phyloP scores from a whole-genome alignment of 768 basidiomycete species.

The Rhizopogon sp. region DNA sequence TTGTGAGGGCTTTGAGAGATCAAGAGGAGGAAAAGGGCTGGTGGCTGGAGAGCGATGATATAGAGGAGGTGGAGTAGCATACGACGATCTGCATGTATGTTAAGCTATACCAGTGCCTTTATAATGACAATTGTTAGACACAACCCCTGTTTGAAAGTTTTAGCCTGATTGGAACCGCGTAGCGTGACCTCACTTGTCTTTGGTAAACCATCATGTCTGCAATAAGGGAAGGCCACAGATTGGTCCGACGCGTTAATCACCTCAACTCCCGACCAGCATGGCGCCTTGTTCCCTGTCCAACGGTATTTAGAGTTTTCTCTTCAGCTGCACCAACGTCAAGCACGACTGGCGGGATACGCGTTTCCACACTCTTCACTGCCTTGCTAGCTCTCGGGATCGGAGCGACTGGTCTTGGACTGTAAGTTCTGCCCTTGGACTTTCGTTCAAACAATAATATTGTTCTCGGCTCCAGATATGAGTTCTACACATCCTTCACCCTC shows the following conservation, averaged over 20 bases:
- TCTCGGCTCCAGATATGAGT: slow-evolving; percentile 38
- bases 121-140: not conserved
- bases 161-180: no score
- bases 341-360: slow-evolving; percentile 7
- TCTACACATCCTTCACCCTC: slow-evolving; percentile 52
- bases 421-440: slow-evolving; percentile 11
- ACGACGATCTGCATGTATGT: not conserved
- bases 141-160: no score
- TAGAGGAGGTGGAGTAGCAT: slow-evolving; percentile 36
- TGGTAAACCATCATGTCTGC: not conserved
- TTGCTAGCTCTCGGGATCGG: slow-evolving; percentile 33
- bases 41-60: slow-evolving; percentile 53
- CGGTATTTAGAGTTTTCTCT: not conserved
- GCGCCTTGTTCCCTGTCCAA: not conserved
- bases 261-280: not conserved
- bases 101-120: not conserved
- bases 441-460: not conserved
- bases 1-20: slow-evolving; percentile 18
- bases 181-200: not conserved
- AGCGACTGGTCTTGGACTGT: slow-evolving; percentile 42
- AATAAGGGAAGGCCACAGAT: not conserved
- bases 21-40: slow-evolving; percentile 29
- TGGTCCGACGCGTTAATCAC: not conserved
- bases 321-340: slow-evolving; percentile 5
- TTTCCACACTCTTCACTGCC: slow-evolving; percentile 35